phyloP scores from a whole-genome alignment of 805 yeast genomes.

The Saccharomycopsis lassenensis region DNA sequence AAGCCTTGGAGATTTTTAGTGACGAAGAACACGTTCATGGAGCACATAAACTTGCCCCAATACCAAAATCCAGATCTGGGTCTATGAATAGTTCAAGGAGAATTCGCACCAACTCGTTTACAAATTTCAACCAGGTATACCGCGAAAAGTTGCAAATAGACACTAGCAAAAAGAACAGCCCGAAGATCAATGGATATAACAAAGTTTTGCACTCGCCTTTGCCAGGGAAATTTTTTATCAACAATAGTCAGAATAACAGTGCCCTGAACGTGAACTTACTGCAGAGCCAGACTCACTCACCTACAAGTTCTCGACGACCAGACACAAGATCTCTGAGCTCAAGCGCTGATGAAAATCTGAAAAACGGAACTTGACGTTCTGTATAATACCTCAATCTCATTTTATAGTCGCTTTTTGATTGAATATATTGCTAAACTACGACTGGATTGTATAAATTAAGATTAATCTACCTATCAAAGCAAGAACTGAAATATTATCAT shows the following conservation, averaged over 20 bases:
- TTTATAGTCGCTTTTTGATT: too few relatives aligned
- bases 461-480: too few relatives aligned
- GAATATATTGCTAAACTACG: too few relatives aligned
- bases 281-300: background rate
- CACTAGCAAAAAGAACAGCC: background rate
- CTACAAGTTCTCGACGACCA: background rate
- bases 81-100: constrained; percentile 3
- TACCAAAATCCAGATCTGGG: constrained; percentile 3
- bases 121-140: constrained; percentile 16
- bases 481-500: too few relatives aligned
- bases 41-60: background rate
- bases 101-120: constrained; percentile 15
- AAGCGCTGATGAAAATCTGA: too few relatives aligned
- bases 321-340: background rate
- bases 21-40: constrained; percentile 9
- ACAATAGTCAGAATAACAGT: constrained; percentile 7
- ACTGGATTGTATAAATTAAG: too few relatives aligned
- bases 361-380: too few relatives aligned
- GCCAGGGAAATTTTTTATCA: too few relatives aligned
- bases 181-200: too few relatives aligned
- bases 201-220: too few relatives aligned
- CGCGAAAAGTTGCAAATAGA: constrained; percentile 14
- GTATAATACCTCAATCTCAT: too few relatives aligned
- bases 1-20: constrained; percentile 15
- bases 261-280: background rate